Evolutionary conservation across 148 eudicot genomes (phyloP), one percentile per base, ranked within the genome.

Genomic region (Camellia lanceoleosa): DNA sequence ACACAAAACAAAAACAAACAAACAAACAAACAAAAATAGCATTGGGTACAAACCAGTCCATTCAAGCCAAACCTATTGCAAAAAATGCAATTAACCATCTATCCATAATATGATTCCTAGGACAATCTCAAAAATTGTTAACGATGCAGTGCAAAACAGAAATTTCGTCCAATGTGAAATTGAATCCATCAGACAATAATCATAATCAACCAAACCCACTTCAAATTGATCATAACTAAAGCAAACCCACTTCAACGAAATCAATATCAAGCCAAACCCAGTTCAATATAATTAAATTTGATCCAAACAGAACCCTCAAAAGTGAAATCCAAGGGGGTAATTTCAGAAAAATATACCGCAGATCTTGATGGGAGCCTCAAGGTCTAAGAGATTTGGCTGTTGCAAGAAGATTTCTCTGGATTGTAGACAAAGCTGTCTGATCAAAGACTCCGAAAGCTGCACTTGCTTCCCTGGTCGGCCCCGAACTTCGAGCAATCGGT

Each of bases 291-390:
- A 67, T n/a, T n/a, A 7, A 61, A 61, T 16, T 56, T 56, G 16
- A 56, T 13, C 13, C 61, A 2, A 56, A 9, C 61, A 56, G 3
- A 56, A 7, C 61, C 0, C 16, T 0, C 61, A 56, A 56, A 9
- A 56, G 61, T 56, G 61, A 56, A 56, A 6, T 56, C 3, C 16
- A 59, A n/a, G 47, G 68, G 44, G n/a, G n/a, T 7, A 30, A 74
- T 10, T 41, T 68, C 73, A 80, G 43, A 73, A 72, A 60, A 64
- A 65, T 5, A 64, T 91, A 94, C 98, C 97, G 74, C 98, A 94
- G 84, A 92, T 88, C 91, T 90, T 90, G 80, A 94, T 92, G 73
- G 98, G 98, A 3, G 97, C 97, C 82, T 94, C 93, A 84, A 94
- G 91, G 55, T 94, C 93, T 61, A 94, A 87, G 67, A 94, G 89